phyloP scores from a whole-genome alignment of 1,139 yeast species.

The Candida buenavistaensis region DNA sequence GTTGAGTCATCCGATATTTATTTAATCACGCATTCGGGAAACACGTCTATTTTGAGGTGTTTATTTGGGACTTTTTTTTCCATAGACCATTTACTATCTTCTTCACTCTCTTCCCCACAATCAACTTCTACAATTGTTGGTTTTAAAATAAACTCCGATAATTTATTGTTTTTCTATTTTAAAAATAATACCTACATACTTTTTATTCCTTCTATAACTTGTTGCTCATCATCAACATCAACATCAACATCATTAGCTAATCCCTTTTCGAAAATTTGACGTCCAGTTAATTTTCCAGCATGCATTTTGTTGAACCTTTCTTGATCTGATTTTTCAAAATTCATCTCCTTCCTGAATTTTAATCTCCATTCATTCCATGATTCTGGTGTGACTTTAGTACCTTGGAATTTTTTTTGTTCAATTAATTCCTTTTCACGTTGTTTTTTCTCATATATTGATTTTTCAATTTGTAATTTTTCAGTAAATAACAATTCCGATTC shows the following conservation, averaged over 20 bases:
- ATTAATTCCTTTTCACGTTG: slow-evolving; percentile 58
- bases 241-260: slow-evolving; percentile 60
- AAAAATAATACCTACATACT: slow-evolving; percentile 13
- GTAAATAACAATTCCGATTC: slow-evolving; percentile 68
- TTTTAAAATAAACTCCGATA: no score
- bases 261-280: slow-evolving; percentile 87
- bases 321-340: slow-evolving; percentile 49
- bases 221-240: slow-evolving; percentile 19
- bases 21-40: no score
- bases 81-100: no score
- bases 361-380: slow-evolving; percentile 70
- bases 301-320: slow-evolving; percentile 59
- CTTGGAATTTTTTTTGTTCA: slow-evolving; percentile 76
- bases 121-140: no score
- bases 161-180: neutral
- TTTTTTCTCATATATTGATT: slow-evolving; percentile 57
- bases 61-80: no score
- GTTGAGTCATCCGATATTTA: no score
- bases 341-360: slow-evolving; percentile 61
- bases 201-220: slow-evolving; percentile 22
- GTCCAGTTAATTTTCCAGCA: slow-evolving; percentile 78
- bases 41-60: no score
- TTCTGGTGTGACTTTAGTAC: slow-evolving; percentile 79
- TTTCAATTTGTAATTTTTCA: slow-evolving; percentile 54
- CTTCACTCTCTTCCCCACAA: no score